A percentile compares a stretch with the other conserved stretches of the same genome.
Evolutionary conservation across 108 stramenopile genomes (phyloP).

Genomic region (Nitzschia inconspicua): DNA sequence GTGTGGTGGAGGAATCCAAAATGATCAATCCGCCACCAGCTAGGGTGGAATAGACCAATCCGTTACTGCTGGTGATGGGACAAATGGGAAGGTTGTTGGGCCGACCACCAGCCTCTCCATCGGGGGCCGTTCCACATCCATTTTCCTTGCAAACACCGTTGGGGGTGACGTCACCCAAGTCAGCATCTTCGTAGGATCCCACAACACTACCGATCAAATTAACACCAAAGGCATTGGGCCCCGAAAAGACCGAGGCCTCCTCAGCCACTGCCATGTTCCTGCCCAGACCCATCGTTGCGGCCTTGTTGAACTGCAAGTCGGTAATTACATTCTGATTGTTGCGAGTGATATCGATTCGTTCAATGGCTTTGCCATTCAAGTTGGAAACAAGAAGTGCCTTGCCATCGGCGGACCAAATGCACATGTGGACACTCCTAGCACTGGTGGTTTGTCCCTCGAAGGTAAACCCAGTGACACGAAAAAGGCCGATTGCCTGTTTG

Average conservation of each 20-base stretch:
- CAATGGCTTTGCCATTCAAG: conserved; percentile 30
- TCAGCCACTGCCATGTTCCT: conserved; percentile 1
- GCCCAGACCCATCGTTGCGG: conserved; percentile 26
- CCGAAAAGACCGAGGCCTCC: conserved; percentile 23
- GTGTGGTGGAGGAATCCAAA: conserved; percentile 12
- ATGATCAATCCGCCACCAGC: conserved; percentile 34
- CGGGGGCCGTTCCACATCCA: conserved; percentile 2
- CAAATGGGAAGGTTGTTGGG: conserved; percentile 34
- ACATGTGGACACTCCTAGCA: conserved; percentile 28
- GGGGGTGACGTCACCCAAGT: conserved; percentile 16
- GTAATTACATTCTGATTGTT: conserved; percentile 19
- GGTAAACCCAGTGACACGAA: conserved; percentile 13
- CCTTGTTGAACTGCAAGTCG: conserved; percentile 6
- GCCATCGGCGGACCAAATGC: conserved; percentile 23
- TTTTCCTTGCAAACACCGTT: conserved; percentile 23
- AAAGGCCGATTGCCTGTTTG: conserved; percentile 30
- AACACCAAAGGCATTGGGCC: conserved; percentile 23
- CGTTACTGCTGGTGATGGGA: conserved; percentile 10
- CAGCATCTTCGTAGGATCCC: conserved; percentile 15
- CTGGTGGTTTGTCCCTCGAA: too few species aligned
- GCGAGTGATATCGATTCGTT: conserved; percentile 28
- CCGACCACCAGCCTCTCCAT: conserved; percentile 9
- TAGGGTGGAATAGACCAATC: conserved; percentile 12
- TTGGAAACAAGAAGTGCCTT: conserved; percentile 18
- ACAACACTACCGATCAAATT: conserved; percentile 13